Percentiles rank a stretch among this genome's conserved stretches.
These are phyloP conservation scores for Xylaria digitata DNA, from an alignment of 2,329 filamentous ascomycete genomes.

Conservation along the genomic window DNA sequence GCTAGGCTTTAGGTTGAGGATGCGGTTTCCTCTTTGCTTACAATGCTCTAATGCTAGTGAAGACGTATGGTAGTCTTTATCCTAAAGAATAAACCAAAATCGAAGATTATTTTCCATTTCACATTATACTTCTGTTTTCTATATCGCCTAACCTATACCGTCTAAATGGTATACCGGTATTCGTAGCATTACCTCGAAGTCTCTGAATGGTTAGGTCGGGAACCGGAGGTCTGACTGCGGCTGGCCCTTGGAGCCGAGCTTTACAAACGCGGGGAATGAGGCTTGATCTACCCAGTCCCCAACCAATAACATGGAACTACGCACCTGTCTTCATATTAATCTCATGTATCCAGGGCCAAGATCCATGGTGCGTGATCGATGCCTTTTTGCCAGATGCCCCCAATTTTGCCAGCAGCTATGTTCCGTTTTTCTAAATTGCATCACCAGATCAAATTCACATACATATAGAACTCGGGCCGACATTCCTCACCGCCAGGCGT, in stretches of 20 bases:
- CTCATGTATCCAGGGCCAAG: slow-evolving; percentile 16
- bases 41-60: slow-evolving; percentile 2
- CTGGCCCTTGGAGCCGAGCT: slow-evolving; percentile 24
- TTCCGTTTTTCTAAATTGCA: slow-evolving; percentile 31
- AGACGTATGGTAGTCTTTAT: not conserved
- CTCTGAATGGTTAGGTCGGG: not conserved
- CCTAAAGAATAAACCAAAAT: slow-evolving; percentile 7
- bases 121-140: not conserved
- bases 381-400: slow-evolving; percentile 31
- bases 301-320: slow-evolving; percentile 24
- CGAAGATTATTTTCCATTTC: not conserved
- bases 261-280: slow-evolving; percentile 28
- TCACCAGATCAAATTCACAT: slow-evolving; percentile 14
- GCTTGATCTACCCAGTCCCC: slow-evolving; percentile 3
- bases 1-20: slow-evolving; percentile 4
- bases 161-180: not conserved
- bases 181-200: not conserved
- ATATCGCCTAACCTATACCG: not conserved
- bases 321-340: slow-evolving; percentile 26
- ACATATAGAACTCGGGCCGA: slow-evolving; percentile 20
- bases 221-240: slow-evolving; percentile 12
- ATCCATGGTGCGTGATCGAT: slow-evolving; percentile 14
- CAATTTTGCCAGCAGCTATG: slow-evolving; percentile 34
- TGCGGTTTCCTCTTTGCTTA: slow-evolving; percentile 1
- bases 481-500: slow-evolving; percentile 10